phyloP scores from a whole-genome alignment of 768 basidiomycete genomes.

The Dacryopinax spathularia region DNA sequence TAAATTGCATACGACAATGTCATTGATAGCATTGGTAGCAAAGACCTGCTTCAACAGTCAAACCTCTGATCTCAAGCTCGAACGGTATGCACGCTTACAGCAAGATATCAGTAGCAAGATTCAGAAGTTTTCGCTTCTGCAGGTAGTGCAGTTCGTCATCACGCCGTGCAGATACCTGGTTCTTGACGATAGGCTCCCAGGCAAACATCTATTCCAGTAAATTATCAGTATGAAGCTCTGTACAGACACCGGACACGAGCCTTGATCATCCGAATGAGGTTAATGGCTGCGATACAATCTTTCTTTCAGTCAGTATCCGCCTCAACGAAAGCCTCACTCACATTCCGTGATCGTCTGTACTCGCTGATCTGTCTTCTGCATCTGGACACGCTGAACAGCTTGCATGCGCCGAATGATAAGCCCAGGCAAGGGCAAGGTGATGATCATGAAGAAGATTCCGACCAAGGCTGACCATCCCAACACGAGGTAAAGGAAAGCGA shows the following conservation, averaged over 20 bases:
- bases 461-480: conserved; percentile 25
- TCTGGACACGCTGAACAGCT: background rate
- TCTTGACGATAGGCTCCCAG: conserved; percentile 23
- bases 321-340: background rate
- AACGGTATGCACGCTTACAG: background rate
- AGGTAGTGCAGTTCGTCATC: conserved; percentile 22
- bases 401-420: background rate
- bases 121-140: conserved; percentile 7
- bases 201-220: conserved; percentile 20
- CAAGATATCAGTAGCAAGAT: background rate
- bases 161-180: conserved; percentile 20
- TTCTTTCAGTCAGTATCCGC: conserved; percentile 8
- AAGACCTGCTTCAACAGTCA: conserved; percentile 28
- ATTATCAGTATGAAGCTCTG: background rate
- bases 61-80: background rate
- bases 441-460: conserved; percentile 21
- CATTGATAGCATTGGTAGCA: conserved; percentile 54
- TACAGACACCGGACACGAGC: background rate
- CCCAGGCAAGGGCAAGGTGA: conserved; percentile 24
- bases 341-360: background rate
- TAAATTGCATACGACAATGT: conserved; percentile 47
- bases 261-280: conserved; percentile 19
- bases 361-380: background rate
- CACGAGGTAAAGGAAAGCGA: conserved; percentile 21
- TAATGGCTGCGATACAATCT: conserved; percentile 10